Evolutionary conservation across 441 rosid species (phyloP), one percentile per base, ranked within the genome.

Genomic region (Pelargonium fulgidum): DNA sequence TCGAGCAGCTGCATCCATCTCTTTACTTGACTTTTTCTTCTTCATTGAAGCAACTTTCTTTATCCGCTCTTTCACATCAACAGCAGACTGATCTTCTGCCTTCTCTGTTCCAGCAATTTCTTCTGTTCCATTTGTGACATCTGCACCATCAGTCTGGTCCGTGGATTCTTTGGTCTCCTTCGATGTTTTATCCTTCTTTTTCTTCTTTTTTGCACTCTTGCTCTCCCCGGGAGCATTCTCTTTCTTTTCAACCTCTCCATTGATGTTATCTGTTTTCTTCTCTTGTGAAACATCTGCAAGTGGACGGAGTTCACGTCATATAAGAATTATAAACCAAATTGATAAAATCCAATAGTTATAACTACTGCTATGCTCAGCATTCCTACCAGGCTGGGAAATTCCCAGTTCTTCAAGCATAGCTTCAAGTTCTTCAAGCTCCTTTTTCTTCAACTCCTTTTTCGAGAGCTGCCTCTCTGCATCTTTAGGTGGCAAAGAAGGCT

Each of bases 381-480:
- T 70, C n/a, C n/a, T n/a, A n/a, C n/a, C n/a, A n/a, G n/a, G n/a
- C n/a, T n/a, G n/a, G 16, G 81, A 9, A 22, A 79, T 81, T 19
- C 84, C 89, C 74, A 89, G 81, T 73, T 87, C 90, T 65, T 90
- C 95, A 42, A 89, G 75, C 78, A 89, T 78, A 50, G 90, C 95
- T 56, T 89, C 92, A 62, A 89, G 90, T 78, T 89, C 95, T 7
- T 80, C 95, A 77, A 89, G 92, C 74, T 85, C 92, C 72, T 89
- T 87, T 76, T 87, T 89, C 73, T 86, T 89, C 75, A 71, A 78
- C 80, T 89, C 96, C 74, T 87, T 89, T 76, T 89, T 89, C 3
- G 92, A 85, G 69, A 89, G 96, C 59, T 89, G 92, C 76, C 85
- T 89, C 70, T 86, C 96, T 62, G 88, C 12, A 19, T 86, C 87